Evolutionary conservation across 495 filamentous ascomycete genomes (phyloP), one percentile per base, ranked within the genome.

Genomic region (Tuber brumale): DNA sequence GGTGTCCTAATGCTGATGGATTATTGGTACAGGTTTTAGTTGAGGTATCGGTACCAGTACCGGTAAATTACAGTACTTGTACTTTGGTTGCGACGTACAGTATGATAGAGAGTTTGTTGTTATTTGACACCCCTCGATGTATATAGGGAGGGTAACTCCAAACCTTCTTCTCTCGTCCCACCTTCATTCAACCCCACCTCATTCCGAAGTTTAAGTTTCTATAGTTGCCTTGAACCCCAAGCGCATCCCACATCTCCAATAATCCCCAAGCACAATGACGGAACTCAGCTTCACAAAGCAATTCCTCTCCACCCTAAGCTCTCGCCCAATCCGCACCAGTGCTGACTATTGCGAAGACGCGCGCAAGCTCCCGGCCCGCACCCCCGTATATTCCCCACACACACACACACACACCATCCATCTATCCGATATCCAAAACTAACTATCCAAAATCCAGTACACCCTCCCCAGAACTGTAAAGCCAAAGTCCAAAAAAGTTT

Each of bases 291-390:
- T 97, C 84, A 89, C 93, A 76, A 94, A 92, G 84, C 86, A 89
- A 70, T 97, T 95, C 85, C 91, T 99, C 79, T 86, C 91, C 31
- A 86, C 88, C 31, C 89, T 97, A 71, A 93, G 95, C 85, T 87
- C 89, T 46, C 89, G 90, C 75, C 91, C 92, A 14, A 83, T 90
- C 80, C 95, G 94, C 85, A 88, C 97, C 71, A 88, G 89, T 18
- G 85, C 91, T 76, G 94, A 97, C 85, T 90, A 97, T 89, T 89
- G 95, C 85, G 90, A 92, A 83, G 92, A 97, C 82, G 89, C 92
- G 45, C 90, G 90, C 80, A 89, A 86, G 75, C 90, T 94, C 81
- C 90, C 91, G 23, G 85, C 90, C 44, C 89, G 89, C 72, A 85
- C 87, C 45, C 90, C 93, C 46, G 94, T 97, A 87, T 74, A 75